phyloP scores from a whole-genome alignment of 768 basidiomycete genomes.

The Tulasnella sp. region DNA sequence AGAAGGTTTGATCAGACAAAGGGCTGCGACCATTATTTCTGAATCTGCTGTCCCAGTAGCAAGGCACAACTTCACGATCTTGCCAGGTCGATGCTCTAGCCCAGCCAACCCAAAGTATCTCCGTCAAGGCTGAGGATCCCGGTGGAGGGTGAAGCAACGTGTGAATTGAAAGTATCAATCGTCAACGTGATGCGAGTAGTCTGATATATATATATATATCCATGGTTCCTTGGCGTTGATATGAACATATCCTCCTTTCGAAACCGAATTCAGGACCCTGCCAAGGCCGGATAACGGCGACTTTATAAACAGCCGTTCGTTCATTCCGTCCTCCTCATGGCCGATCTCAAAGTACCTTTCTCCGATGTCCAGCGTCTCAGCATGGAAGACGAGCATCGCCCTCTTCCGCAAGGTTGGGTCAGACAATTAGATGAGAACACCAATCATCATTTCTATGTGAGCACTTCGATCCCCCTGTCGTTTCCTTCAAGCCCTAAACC shows the following conservation, averaged over 20 bases:
- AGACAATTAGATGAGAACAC: background rate
- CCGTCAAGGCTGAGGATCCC: conserved; percentile 31
- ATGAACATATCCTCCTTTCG: too few species aligned
- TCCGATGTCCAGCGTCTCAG: conserved; percentile 8
- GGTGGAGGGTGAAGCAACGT: conserved; percentile 15
- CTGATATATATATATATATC: too few species aligned
- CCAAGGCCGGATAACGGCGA: too few species aligned
- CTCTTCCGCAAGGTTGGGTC: conserved; percentile 11
- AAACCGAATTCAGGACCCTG: too few species aligned
- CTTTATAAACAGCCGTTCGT: too few species aligned
- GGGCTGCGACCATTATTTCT: background rate
- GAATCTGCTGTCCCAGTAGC: background rate
- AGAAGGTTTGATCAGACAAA: background rate
- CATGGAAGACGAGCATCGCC: conserved; percentile 16
- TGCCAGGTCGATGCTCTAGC: conserved; percentile 52
- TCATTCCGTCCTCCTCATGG: too few species aligned
- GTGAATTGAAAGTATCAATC: conserved; percentile 1
- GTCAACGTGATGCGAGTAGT: conserved; percentile 26
- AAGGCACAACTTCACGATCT: background rate
- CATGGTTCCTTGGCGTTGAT: too few species aligned
- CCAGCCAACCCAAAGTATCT: conserved; percentile 53
- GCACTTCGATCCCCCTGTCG: conserved; percentile 16
- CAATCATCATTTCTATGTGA: conserved; percentile 37
- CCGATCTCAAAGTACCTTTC: background rate
- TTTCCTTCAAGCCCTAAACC: background rate